Evolutionary conservation across 352 stramenopile genomes (phyloP), one percentile per base, ranked within the genome.

Genomic region (Pythium dissimile): DNA sequence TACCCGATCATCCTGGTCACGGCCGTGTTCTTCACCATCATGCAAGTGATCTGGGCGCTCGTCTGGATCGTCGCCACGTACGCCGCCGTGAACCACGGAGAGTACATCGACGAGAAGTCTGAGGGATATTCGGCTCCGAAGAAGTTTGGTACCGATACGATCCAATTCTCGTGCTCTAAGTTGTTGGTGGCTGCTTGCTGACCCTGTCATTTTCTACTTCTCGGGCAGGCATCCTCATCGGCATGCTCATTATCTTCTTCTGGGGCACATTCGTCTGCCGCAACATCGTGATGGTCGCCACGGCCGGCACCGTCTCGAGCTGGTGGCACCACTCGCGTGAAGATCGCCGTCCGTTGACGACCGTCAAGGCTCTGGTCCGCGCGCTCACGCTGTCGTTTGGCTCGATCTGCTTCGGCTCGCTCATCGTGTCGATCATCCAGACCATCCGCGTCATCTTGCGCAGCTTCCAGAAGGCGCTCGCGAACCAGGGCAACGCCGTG

Each of bases 351-450:
- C 52, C 67, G 26, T 50, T 74, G 26, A 79, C 68, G 31, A 80
- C 69, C 9, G 62, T 64, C 10, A 64, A 73, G 7, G 76, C 94
- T 6, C 66, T 75, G 2, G 45, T 47, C 18, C 77, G 86, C 27
- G 75, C 82, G 18, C 72, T 81, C 11, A 97, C 88, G 28, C 76
- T 81, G n/a, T 96, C 92, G 51, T 96, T 98, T 52, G 95, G 95
- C 50, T 97, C 86, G 13, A 98, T 98, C 54, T 98, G 92, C 67
- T 86, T 98, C 21, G 95, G 95, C 20, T 97, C 87, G 21, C 74
- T 98, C 11, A 78, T 98, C 26, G 86, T 98, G 10, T 95, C 95
- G 1, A 88, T 98, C 45, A 64, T 99, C 35, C 86, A 97, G 68
- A 79, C 75, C 8, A 77, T 91, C 27, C 67, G 72, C 27, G 75